Evolutionary conservation across 2,329 filamentous ascomycete genomes (phyloP).

Genomic region (Phialophora expanda): DNA sequence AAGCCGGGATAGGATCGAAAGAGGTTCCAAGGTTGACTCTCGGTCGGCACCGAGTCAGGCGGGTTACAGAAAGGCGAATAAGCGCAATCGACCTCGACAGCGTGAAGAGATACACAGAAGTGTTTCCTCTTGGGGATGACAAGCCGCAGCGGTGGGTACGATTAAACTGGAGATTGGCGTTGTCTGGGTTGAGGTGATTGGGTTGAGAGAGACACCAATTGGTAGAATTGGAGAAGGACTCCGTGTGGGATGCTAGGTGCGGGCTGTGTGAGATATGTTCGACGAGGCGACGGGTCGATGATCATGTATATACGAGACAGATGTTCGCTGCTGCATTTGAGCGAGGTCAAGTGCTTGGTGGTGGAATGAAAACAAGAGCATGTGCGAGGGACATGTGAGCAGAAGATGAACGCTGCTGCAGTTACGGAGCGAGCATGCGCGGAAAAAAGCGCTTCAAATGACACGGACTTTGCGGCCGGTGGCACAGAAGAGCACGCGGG

Average conservation of each 20-base stretch:
- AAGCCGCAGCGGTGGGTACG: slow-evolving; percentile 12
- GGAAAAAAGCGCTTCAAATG: background rate
- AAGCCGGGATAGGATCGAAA: background rate
- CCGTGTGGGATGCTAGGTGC: background rate
- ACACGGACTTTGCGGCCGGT: background rate
- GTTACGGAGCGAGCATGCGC: background rate
- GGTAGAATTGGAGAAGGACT: slow-evolving; percentile 14
- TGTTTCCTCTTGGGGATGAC: slow-evolving; percentile 5
- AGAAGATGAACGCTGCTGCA: background rate
- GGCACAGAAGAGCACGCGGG: background rate
- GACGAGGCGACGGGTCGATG: slow-evolving; percentile 4
- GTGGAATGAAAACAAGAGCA: slow-evolving; percentile 5
- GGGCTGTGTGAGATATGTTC: background rate
- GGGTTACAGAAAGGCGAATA: slow-evolving; percentile 9
- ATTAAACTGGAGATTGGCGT: slow-evolving; percentile 13
- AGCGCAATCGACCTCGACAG: slow-evolving; percentile 4
- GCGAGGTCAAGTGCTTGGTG: slow-evolving; percentile 10
- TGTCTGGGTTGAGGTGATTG: background rate
- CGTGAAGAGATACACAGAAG: slow-evolving; percentile 12
- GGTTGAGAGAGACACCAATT: slow-evolving; percentile 1
- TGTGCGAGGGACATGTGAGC: slow-evolving; percentile 12
- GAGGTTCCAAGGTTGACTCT: slow-evolving; percentile 7
- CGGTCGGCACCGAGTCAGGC: slow-evolving; percentile 8
- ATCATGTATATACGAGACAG: slow-evolving; percentile 2
- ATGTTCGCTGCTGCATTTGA: background rate